Percentiles rank a stretch among this genome's conserved stretches.
phyloP scores from a whole-genome alignment of 495 filamentous ascomycete genomes.

The Zalerion maritima region DNA sequence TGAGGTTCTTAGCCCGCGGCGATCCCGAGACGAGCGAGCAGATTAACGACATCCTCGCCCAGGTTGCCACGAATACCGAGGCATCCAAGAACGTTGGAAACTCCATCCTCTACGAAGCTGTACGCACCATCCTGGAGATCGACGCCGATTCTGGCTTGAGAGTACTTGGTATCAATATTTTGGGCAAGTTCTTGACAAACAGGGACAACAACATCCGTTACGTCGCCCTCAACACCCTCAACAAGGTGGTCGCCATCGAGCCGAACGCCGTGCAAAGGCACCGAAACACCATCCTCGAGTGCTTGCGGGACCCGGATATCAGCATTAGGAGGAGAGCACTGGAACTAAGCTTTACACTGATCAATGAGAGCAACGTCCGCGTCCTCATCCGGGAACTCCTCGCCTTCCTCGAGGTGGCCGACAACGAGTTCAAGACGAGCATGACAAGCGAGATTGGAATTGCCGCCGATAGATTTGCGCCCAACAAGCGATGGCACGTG shows the following conservation, averaged over 20 bases:
- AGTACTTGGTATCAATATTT: slow-evolving; percentile 92
- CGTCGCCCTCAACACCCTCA: slow-evolving; percentile 89
- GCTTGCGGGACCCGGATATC: slow-evolving; percentile 95
- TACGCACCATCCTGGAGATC: slow-evolving; percentile 93
- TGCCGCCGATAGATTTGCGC: slow-evolving; percentile 87
- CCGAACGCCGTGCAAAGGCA: slow-evolving; percentile 95
- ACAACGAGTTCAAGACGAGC: slow-evolving; percentile 94
- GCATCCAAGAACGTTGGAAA: slow-evolving; percentile 98
- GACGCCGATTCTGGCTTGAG: slow-evolving; percentile 89
- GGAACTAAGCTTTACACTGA: slow-evolving; percentile 92
- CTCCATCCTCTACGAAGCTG: slow-evolving; percentile 92
- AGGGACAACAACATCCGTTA: slow-evolving; percentile 99
- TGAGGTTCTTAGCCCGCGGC: slow-evolving; percentile 74
- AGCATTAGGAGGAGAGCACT: slow-evolving; percentile 89
- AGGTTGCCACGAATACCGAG: slow-evolving; percentile 96
- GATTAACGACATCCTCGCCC: slow-evolving; percentile 96
- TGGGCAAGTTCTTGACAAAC: slow-evolving; percentile 94
- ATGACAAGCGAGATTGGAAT: slow-evolving; percentile 97
- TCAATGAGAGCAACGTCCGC: slow-evolving; percentile 91
- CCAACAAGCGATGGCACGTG: slow-evolving; percentile 94
- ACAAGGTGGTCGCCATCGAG: slow-evolving; percentile 96
- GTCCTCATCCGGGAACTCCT: slow-evolving; percentile 84
- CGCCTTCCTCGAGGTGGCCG: slow-evolving; percentile 88
- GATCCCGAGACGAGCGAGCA: slow-evolving; percentile 84
- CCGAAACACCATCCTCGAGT: slow-evolving; percentile 93